phyloP scores from a whole-genome alignment of 2,329 filamentous ascomycete genomes.

The Penicillium nordicum region DNA sequence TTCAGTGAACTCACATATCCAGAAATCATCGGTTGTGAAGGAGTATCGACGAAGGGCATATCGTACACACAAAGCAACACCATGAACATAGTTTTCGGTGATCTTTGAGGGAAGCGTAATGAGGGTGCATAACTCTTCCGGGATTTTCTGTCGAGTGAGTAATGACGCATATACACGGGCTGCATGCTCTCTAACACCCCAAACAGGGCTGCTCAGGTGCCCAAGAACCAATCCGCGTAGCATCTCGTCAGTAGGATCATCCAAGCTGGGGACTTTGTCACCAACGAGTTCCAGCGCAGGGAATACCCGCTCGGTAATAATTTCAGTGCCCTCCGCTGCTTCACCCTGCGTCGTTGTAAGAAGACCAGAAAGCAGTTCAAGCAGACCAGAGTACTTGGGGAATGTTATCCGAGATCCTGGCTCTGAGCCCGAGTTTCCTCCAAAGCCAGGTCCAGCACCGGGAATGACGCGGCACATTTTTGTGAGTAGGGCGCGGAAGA shows the following conservation, averaged over 20 bases:
- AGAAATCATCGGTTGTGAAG: conserved; percentile 31
- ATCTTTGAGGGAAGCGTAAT: conserved; percentile 16
- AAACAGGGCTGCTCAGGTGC: conserved; percentile 44
- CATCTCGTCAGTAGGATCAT: conserved; percentile 31
- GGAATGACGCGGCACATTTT: conserved; percentile 49
- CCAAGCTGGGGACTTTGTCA: conserved; percentile 39
- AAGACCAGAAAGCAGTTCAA: conserved; percentile 37
- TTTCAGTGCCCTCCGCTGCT: conserved; percentile 28
- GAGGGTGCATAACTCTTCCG: conserved; percentile 28
- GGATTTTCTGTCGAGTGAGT: conserved; percentile 32
- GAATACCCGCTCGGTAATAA: conserved; percentile 44
- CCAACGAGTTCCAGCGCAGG: conserved; percentile 47
- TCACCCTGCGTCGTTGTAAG: conserved; percentile 26
- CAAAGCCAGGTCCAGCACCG: conserved; percentile 49
- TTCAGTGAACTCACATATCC: conserved; percentile 31
- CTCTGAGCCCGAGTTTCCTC: conserved; percentile 44
- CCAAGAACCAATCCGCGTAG: conserved; percentile 33
- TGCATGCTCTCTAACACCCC: conserved; percentile 47
- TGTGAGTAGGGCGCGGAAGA: conserved; percentile 80
- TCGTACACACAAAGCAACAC: conserved; percentile 38
- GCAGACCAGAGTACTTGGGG: conserved; percentile 39
- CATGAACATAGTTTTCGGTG: conserved; percentile 41
- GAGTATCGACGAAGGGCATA: conserved; percentile 39
- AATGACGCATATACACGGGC: conserved; percentile 44
- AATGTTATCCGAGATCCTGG: conserved; percentile 41